Evolutionary conservation across 441 rosid genomes (phyloP).

Genomic region (Gossypium davidsonii): DNA sequence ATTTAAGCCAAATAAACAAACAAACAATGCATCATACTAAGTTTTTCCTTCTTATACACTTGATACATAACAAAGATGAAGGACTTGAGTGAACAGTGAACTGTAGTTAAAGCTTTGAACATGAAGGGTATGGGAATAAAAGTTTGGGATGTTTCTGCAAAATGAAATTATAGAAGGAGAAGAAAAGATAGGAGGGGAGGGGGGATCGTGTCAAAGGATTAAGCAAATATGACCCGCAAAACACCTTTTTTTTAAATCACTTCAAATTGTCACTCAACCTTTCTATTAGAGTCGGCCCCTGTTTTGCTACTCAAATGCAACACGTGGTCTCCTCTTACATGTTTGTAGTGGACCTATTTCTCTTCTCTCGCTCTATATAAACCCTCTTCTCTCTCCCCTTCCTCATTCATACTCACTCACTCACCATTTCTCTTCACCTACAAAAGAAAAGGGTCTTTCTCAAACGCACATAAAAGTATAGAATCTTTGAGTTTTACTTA

Average conservation of each 20-base stretch:
- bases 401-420: constrained; percentile 19
- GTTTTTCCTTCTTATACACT: too few relatives aligned
- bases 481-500: neutral
- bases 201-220: constrained; percentile 16
- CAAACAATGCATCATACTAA: too few relatives aligned
- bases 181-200: neutral
- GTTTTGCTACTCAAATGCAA: constrained; percentile 8
- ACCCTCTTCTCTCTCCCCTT: neutral
- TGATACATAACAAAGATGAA: too few relatives aligned
- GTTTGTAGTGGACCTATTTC: constrained; percentile 26
- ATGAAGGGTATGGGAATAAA: neutral
- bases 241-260: neutral
- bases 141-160: neutral
- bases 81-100: too few relatives aligned
- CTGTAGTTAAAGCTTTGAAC: too few relatives aligned
- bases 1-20: too few relatives aligned
- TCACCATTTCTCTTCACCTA: neutral
- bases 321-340: constrained; percentile 32
- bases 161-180: neutral
- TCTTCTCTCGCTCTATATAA: neutral
- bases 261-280: neutral
- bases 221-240: constrained; percentile 11
- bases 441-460: neutral
- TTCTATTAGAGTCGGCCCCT: neutral
- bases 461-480: neutral